phyloP scores from a whole-genome alignment of 2,329 filamentous ascomycete genomes.

The Colletotrichum godetiae region DNA sequence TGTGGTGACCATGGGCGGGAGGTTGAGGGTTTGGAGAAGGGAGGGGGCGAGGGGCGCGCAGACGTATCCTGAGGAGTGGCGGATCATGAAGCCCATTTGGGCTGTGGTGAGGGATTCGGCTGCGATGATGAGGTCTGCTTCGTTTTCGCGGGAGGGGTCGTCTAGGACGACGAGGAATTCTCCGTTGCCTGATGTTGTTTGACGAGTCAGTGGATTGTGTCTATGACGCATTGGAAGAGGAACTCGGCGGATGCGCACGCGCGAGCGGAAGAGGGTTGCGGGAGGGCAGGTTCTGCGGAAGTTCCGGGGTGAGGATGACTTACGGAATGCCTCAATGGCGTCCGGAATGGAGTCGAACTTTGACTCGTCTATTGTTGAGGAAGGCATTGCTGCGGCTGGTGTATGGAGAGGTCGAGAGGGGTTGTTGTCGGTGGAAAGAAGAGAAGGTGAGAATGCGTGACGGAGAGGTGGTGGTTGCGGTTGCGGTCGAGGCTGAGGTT shows the following conservation, averaged over 20 bases:
- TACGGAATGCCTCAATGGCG: slow-evolving; percentile 73
- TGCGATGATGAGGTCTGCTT: slow-evolving; percentile 97
- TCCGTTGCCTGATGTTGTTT: slow-evolving; percentile 70
- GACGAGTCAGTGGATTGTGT: background rate
- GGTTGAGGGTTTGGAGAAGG: slow-evolving; percentile 76
- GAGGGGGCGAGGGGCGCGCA: slow-evolving; percentile 84
- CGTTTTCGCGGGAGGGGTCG: slow-evolving; percentile 92
- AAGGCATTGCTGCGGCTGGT: slow-evolving; percentile 55
- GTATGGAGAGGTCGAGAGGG: background rate
- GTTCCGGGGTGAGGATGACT: slow-evolving; percentile 40
- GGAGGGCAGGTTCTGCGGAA: slow-evolving; percentile 7
- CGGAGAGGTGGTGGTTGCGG: background rate
- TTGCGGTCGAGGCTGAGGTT: background rate
- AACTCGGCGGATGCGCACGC: background rate
- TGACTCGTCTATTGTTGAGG: slow-evolving; percentile 59
- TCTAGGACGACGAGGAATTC: slow-evolving; percentile 98
- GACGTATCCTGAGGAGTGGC: slow-evolving; percentile 89
- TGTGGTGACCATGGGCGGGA: slow-evolving; percentile 87
- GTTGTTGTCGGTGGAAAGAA: background rate
- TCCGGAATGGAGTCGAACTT: slow-evolving; percentile 75
- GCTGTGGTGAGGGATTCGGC: slow-evolving; percentile 84
- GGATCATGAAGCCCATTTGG: slow-evolving; percentile 97
- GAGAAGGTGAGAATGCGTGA: background rate
- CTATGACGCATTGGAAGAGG: background rate
- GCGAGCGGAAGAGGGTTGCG: slow-evolving; percentile 8